A percentile compares a stretch with the other conserved stretches of the same genome.
phyloP scores from a whole-genome alignment of 129 eudicot genomes.

The Gnaphalium uliginosum region DNA sequence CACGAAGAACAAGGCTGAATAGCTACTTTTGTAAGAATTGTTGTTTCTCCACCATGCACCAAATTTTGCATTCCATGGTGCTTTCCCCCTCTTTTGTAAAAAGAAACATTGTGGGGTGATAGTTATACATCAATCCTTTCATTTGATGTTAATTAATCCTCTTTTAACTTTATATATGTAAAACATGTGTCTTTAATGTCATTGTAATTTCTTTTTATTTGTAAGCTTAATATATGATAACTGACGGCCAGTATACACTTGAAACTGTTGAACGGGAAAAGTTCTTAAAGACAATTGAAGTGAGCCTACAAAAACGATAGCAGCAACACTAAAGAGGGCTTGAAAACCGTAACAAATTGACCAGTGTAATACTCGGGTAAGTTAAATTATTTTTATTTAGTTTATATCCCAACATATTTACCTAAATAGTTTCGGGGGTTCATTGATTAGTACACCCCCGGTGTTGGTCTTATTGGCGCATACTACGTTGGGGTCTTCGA shows the following conservation, averaged over 20 bases:
- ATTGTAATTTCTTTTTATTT: background rate
- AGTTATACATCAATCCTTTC: slow-evolving; percentile 7
- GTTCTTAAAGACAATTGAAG: too few species aligned
- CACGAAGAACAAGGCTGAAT: slow-evolving; percentile 13
- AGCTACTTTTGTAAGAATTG: background rate
- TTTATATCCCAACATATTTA: too few species aligned
- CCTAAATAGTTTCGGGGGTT: too few species aligned
- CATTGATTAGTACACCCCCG: too few species aligned
- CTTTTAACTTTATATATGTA: background rate
- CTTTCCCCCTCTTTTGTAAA: slow-evolving; percentile 16
- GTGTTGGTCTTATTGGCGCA: too few species aligned
- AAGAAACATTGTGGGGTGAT: slow-evolving; percentile 24
- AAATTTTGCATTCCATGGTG: slow-evolving; percentile 55
- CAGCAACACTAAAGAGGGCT: too few species aligned
- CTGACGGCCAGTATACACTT: background rate
- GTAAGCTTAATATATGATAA: background rate
- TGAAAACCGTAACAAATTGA: too few species aligned
- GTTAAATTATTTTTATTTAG: too few species aligned
- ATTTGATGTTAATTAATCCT: background rate
- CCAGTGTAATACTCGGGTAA: too few species aligned
- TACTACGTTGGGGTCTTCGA: too few species aligned
- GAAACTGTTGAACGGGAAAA: too few species aligned
- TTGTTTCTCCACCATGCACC: slow-evolving; percentile 39
- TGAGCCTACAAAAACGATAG: too few species aligned
- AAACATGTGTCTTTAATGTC: background rate